Conservation (phyloP, 192 early-diverging fungal genomes). For the Coemansia sp. region DNA sequence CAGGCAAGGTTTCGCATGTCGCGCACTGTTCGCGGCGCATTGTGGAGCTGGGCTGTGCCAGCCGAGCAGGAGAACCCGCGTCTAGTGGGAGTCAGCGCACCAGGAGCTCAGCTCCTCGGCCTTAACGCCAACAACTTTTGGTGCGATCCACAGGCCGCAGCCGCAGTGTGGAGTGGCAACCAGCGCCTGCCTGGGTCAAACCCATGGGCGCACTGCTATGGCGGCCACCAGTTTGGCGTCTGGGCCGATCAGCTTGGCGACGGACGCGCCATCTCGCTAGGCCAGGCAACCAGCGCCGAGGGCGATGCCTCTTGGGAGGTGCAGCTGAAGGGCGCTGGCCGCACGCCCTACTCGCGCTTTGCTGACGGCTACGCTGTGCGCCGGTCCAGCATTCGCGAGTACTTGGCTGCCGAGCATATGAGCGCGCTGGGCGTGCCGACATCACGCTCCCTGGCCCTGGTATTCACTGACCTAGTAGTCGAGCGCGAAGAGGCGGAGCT, state of each 20-base stretch:
- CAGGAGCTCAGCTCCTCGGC: constrained; percentile 21
- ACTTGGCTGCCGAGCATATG: constrained; percentile 63
- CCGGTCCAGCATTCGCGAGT: constrained; percentile 89
- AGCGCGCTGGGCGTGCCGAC: constrained; percentile 74
- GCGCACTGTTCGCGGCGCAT: constrained; percentile 22
- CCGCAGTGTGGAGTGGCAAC: constrained; percentile 49
- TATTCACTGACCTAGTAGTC: constrained; percentile 65
- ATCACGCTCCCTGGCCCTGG: constrained; percentile 72
- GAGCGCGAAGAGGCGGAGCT: constrained; percentile 71
- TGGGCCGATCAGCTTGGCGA: constrained; percentile 85
- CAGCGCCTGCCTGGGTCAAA: constrained; percentile 48
- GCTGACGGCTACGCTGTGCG: constrained; percentile 88
- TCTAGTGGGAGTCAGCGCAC: constrained; percentile 26
- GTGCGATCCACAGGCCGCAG: constrained; percentile 23
- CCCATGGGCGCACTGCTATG: constrained; percentile 73
- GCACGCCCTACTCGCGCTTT: constrained; percentile 86
- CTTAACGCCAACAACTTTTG: constrained; percentile 9
- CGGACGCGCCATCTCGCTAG: constrained; percentile 82
- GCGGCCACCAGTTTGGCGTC: constrained; percentile 72
- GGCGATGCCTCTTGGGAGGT: constrained; percentile 67
- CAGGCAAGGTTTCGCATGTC: constrained; percentile 16
- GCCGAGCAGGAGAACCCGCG: constrained; percentile 6
- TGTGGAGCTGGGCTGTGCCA: constrained; percentile 47
- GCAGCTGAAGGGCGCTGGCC: constrained; percentile 86
- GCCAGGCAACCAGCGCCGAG: constrained; percentile 44